phyloP scores from a whole-genome alignment of 2,329 filamentous ascomycete species.

The Aspergillus fumigatus region DNA sequence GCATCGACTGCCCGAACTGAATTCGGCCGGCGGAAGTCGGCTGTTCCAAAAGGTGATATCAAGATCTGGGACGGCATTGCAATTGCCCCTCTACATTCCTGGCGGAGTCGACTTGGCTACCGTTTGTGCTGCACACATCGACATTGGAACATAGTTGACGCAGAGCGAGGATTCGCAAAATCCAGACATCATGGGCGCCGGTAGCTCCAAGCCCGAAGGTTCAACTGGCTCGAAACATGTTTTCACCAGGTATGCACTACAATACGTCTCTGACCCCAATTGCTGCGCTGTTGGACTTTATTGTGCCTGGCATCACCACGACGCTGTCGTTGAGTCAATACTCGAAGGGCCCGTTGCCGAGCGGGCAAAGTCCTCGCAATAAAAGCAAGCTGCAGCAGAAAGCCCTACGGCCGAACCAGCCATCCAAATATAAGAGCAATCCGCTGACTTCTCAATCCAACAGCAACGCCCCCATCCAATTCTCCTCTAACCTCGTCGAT shows the following conservation, averaged over 20 bases:
- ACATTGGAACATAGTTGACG: background rate
- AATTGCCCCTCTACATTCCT: background rate
- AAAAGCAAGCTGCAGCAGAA: background rate
- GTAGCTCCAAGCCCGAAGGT: constrained; percentile 56
- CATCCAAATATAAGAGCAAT: constrained; percentile 11
- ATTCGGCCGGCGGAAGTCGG: constrained; percentile 1
- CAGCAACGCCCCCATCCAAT: constrained; percentile 54
- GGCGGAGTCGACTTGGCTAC: background rate
- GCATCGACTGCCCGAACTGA: background rate
- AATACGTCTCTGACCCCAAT: background rate
- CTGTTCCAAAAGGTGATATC: background rate
- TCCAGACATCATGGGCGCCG: constrained; percentile 52
- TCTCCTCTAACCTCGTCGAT: constrained; percentile 79
- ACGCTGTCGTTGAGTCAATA: background rate
- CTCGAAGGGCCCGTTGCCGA: background rate
- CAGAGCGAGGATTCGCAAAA: background rate
- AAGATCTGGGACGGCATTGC: background rate
- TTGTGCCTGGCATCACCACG: background rate
- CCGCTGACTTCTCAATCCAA: constrained; percentile 9
- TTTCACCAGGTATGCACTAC: constrained; percentile 51
- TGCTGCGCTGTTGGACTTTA: background rate
- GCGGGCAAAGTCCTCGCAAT: background rate
- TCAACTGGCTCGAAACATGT: constrained; percentile 52
- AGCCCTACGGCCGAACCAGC: background rate
- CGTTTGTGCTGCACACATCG: background rate